Base-by-base conservation (phyloP, 2,329 filamentous ascomycete species). In the Paraphaeosphaeria sporulosa region DNA sequence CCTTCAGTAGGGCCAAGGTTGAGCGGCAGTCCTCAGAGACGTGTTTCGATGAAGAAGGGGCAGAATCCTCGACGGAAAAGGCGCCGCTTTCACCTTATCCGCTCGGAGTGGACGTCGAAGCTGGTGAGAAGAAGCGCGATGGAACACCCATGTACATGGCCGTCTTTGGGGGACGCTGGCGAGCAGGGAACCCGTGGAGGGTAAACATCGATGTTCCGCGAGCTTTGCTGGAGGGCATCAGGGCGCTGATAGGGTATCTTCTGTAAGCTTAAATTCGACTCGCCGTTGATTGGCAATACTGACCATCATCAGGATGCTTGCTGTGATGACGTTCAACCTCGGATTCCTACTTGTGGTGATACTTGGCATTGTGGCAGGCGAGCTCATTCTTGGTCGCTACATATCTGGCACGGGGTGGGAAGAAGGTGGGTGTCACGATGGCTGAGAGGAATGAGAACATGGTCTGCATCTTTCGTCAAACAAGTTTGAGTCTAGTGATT, bases 271-370 rank as follows among this genome's bases (percentile, higher is more conserved):
- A 7, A 12, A 13, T 30, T 4, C 3, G 2, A 12, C 23, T 19
- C 19, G 17, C 10, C 2, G 1, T 10, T 10, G 3, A 17, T 23
- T 15, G 25, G 5, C 10, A 15, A 32, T 9, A 27, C 52, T 55
- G 15, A 55, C 30, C 12, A 13, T 17, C 23, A 34, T 8, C n/a
- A 55, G 52, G 8, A 55, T 55, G 51, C 52, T 55, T 38, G 43
- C 43, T 34, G 42, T 55, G 8, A 55, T 55, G 42, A 55, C 52
- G 5, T 55, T 55, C 19, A 55, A 55, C 23, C 40, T 55, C 15
- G 52, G 52, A 8, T 55, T 55, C 17, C 42, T 55, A 23, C 19
- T 55, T 7, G 42, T 47, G 7, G 27, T 55, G 4, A 47, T 55
- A 34, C 27, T 55, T 17, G 52, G 52, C 19, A 55, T 47, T 12